phyloP scores from a whole-genome alignment of 1,139 yeast genomes.

The Geotrichum klebahnii region DNA sequence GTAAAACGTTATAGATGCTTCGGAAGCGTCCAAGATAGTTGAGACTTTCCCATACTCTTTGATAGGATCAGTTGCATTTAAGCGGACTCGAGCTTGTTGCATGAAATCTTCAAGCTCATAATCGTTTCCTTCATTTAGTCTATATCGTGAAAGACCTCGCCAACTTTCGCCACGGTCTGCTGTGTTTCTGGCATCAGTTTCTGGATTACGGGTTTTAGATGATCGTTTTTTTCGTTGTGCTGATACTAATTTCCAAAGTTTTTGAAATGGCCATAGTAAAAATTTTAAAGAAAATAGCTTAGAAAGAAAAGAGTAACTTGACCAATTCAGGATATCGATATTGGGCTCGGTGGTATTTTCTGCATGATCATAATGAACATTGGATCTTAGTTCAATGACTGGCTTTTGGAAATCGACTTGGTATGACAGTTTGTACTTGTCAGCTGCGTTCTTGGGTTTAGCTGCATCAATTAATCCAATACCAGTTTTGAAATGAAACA shows the following conservation, averaged over 20 bases:
- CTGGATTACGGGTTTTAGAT: not conserved
- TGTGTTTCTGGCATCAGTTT: not conserved
- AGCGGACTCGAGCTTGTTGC: not conserved
- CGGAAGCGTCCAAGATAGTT: slow-evolving; percentile 62
- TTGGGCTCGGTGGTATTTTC: not conserved
- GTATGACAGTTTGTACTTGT: slow-evolving; percentile 49
- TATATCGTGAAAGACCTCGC: slow-evolving; percentile 44
- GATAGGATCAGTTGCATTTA: slow-evolving; percentile 29
- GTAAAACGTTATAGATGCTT: slow-evolving; percentile 53
- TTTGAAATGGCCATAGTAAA: slow-evolving; percentile 8
- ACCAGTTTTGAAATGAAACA: slow-evolving; percentile 55
- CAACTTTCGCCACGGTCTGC: slow-evolving; percentile 19
- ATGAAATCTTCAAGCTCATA: slow-evolving; percentile 15
- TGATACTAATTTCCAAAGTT: not conserved
- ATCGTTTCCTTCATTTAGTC: slow-evolving; percentile 20
- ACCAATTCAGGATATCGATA: slow-evolving; percentile 10
- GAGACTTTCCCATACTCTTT: slow-evolving; percentile 79
- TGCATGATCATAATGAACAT: slow-evolving; percentile 49
- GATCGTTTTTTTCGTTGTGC: not conserved
- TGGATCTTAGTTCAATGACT: slow-evolving; percentile 61
- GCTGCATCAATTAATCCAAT: slow-evolving; percentile 59
- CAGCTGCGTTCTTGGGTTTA: slow-evolving; percentile 49
- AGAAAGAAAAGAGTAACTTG: not conserved
- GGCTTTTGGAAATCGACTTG: slow-evolving; percentile 49
- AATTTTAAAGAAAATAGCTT: slow-evolving; percentile 3